Conservation (phyloP, 345 rosid genomes). For the Arabidopsis arenosa region DNA sequence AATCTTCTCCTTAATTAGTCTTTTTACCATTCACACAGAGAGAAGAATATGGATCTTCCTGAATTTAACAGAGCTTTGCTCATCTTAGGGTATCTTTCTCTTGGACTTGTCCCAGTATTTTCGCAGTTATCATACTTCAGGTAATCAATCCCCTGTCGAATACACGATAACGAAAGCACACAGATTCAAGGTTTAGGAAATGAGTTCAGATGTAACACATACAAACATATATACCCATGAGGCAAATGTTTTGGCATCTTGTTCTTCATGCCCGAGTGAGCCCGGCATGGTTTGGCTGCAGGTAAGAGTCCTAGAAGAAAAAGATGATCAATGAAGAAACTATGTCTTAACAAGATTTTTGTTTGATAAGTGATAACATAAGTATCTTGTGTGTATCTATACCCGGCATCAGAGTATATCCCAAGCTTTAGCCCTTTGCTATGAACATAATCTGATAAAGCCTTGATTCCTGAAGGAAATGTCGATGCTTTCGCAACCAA, state of each 20-base stretch:
- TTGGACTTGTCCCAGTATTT: conserved; percentile 67
- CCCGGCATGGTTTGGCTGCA: conserved; percentile 93
- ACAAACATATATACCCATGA: conserved; percentile 61
- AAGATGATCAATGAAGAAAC: background rate
- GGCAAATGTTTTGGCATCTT: conserved; percentile 90
- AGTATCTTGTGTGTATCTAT: background rate
- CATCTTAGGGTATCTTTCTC: conserved; percentile 70
- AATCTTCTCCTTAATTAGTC: background rate
- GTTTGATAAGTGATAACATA: background rate
- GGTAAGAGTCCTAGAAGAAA: conserved; percentile 64
- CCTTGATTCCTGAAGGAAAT: conserved; percentile 92
- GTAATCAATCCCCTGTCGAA: conserved; percentile 76
- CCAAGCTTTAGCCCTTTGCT: conserved; percentile 89
- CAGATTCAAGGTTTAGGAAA: conserved; percentile 5
- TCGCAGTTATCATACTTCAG: conserved; percentile 90
- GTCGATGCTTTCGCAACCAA: conserved; percentile 63
- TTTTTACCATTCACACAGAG: conserved; percentile 86
- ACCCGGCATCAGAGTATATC: conserved; percentile 91
- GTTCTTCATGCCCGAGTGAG: conserved; percentile 86
- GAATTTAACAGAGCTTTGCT: conserved; percentile 69
- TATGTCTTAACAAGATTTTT: conserved; percentile 5
- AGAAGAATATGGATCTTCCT: conserved; percentile 80
- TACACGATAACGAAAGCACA: conserved; percentile 24
- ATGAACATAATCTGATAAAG: conserved; percentile 83
- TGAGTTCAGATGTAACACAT: background rate